Evolutionary conservation across 2,329 filamentous ascomycete species (phyloP).

Genomic region (Drechslerella coelobrocha): DNA sequence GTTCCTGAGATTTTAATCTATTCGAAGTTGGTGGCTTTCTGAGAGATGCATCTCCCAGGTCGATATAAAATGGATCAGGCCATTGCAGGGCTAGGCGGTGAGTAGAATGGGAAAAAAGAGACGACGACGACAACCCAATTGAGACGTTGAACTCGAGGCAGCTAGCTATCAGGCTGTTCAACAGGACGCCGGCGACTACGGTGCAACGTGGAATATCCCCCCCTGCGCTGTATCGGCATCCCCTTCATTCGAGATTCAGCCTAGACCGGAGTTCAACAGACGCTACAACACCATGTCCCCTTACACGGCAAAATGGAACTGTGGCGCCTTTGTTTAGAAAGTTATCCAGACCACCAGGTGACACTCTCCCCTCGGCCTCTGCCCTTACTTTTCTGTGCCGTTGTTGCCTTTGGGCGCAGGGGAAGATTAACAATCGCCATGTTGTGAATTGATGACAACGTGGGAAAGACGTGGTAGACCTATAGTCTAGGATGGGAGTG

Average conservation of each 20-base stretch:
- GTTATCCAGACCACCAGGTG: neutral
- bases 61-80: conserved; percentile 5
- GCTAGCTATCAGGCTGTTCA: neutral
- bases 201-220: neutral
- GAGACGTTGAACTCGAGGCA: neutral
- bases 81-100: neutral
- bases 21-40: conserved; percentile 43
- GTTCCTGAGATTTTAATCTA: conserved; percentile 36
- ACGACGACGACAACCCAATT: neutral
- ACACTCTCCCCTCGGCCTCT: neutral
- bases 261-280: neutral
- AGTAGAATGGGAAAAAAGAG: neutral
- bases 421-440: conserved; percentile 12
- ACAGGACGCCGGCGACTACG: neutral
- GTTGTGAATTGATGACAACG: conserved; percentile 9
- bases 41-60: conserved; percentile 7
- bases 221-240: neutral
- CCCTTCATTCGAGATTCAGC: conserved; percentile 4
- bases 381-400: conserved; percentile 23
- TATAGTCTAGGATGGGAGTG: neutral
- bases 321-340: neutral
- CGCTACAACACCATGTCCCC: neutral
- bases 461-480: neutral
- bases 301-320: conserved; percentile 2
- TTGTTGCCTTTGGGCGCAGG: conserved; percentile 27